Base-by-base conservation (phyloP, 805 yeast genomes). In the Candida ficus region DNA sequence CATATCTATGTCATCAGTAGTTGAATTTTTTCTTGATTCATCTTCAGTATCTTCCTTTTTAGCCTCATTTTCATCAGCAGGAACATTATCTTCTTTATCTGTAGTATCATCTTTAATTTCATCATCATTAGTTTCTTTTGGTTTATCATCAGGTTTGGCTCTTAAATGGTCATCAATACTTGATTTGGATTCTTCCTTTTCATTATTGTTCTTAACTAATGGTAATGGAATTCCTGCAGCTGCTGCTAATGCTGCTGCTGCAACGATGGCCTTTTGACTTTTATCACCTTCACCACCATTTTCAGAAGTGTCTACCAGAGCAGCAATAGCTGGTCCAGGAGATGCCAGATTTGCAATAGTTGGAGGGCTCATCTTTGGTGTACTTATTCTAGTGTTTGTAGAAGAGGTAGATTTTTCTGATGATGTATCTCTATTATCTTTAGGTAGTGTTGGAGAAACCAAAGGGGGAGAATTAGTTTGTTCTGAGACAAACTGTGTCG, bases 151-250 rank as follows among this genome's bases (percentile, higher is more conserved):
- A 8, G 14, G 7, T 10, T 29, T 33, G 6, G 43, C 27, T 26
- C 49, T 47, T 13, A 48, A 33, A 8, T 43, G 37, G 26, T 45
- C 46, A 30, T 50, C 52, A 16, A 46, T 48, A 12, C 44, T 33
- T 1, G 35, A 16, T 3, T 27, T 32, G 3, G 32, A n/a, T 16
- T 36, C 41, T 4, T 38, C 37, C 33, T 18, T 13, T 5, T 23
- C 20, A 5, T 36, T 29, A 12, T 22, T 47, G 22, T 35, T 42
- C 5, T 30, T 33, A 4, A 46, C 54, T 14, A 72, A 54, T 4
- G 89, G 89, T 27, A 84, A 56, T 1, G 93, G 93, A 12, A 78
- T 72, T 12, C 80, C 85, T 3, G 90, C 90, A 0, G 91, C 93
- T 0, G 85, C 87, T 4, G 89, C 88, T 37, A 84, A 63, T 2